Evolutionary conservation across 345 rosid species (phyloP).

Genomic region (Eucalyptus regnans): DNA sequence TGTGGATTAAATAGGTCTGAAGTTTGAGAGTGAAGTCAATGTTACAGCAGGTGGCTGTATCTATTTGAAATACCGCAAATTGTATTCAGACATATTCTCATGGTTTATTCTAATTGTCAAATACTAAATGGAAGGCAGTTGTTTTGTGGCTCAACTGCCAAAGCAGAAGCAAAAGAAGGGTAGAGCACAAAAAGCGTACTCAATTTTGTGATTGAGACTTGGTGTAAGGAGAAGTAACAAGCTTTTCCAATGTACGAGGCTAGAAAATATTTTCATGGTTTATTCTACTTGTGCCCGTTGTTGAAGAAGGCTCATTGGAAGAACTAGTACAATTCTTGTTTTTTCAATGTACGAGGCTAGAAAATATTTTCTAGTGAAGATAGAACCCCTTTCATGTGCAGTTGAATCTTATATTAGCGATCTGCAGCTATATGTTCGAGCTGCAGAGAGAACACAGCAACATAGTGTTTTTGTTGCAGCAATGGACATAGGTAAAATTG

Average conservation of each 20-base stretch:
- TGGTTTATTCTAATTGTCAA: too few species aligned
- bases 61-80: too few species aligned
- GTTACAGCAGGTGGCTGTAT: too few species aligned
- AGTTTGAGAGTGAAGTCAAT: too few species aligned
- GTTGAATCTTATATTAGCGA: background rate
- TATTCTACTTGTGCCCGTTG: background rate
- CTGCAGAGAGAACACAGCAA: background rate
- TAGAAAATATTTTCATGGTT: too few species aligned
- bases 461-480: background rate
- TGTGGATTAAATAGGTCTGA: too few species aligned
- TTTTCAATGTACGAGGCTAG: background rate
- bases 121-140: too few species aligned
- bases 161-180: background rate
- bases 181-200: too few species aligned
- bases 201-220: background rate
- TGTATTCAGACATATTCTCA: background rate
- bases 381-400: background rate
- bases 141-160: background rate
- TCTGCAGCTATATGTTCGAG: background rate
- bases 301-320: background rate
- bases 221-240: too few species aligned
- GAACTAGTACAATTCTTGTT: background rate
- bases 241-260: too few species aligned
- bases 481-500: too few species aligned
- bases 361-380: background rate